These are phyloP conservation scores for Miscanthus sacchariflorus DNA, from an alignment of 202 grass and related monocot genomes.

Conservation along the genomic window DNA sequence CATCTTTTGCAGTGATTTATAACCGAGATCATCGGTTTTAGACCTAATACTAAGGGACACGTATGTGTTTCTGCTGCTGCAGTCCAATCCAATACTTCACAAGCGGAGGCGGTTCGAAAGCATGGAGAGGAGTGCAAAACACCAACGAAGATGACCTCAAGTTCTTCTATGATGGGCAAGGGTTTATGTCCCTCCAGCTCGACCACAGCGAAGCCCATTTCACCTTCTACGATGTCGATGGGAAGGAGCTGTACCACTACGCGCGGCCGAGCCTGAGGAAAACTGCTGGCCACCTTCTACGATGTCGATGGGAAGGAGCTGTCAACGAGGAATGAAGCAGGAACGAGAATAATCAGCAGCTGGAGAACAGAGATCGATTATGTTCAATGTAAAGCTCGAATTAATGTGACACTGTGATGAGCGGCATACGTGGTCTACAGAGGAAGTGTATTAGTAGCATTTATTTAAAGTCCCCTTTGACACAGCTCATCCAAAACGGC, in stretches of 20 bases:
- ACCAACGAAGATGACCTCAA: slow-evolving; percentile 63
- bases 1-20: background rate
- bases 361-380: background rate
- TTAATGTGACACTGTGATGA: background rate
- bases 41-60: background rate
- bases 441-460: background rate
- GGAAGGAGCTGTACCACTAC: slow-evolving; percentile 62
- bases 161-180: slow-evolving; percentile 97
- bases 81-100: slow-evolving; percentile 92
- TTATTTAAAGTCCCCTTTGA: too few relatives aligned
- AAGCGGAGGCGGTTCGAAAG: slow-evolving; percentile 94
- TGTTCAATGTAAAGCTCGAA: slow-evolving; percentile 16
- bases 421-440: background rate
- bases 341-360: background rate
- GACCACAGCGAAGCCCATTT: slow-evolving; percentile 49
- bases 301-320: too few relatives aligned
- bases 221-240: slow-evolving; percentile 72
- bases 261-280: slow-evolving; percentile 41
- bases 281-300: slow-evolving; percentile 2
- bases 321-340: slow-evolving; percentile 41
- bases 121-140: slow-evolving; percentile 71
- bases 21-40: background rate
- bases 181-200: slow-evolving; percentile 91
- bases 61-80: background rate
- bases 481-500: too few relatives aligned